Evolutionary conservation across 2,329 filamentous ascomycete genomes (phyloP).

Genomic region (Calonectria crousiana): DNA sequence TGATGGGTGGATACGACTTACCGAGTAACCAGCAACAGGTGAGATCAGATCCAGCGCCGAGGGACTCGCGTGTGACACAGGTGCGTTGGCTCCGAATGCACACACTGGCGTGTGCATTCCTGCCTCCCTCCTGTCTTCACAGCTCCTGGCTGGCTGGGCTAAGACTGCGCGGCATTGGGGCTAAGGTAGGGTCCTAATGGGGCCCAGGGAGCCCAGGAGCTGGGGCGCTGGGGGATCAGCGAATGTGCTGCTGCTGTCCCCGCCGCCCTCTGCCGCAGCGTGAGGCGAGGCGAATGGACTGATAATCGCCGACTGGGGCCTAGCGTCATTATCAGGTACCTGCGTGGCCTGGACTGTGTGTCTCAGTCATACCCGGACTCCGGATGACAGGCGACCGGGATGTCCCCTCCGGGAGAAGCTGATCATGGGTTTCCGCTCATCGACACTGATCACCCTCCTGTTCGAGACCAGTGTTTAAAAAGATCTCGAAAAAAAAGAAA

Average conservation of each 20-base stretch:
- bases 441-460: background rate
- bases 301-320: background rate
- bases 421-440: background rate
- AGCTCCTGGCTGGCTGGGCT: conserved; percentile 23
- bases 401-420: background rate
- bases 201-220: conserved; percentile 25
- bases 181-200: conserved; percentile 13
- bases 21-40: conserved; percentile 31
- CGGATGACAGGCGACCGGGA: conserved; percentile 32
- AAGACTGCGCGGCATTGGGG: conserved; percentile 4
- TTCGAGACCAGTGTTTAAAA: background rate
- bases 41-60: conserved; percentile 29
- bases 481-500: background rate
- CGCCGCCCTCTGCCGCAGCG: conserved; percentile 1
- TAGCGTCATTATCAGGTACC: conserved; percentile 28
- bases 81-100: conserved; percentile 35
- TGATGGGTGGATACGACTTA: conserved; percentile 26
- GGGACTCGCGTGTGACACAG: conserved; percentile 30
- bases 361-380: conserved; percentile 31
- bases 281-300: conserved; percentile 6
- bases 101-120: conserved; percentile 28
- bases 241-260: conserved; percentile 3
- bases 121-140: conserved; percentile 20
- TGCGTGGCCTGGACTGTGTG: conserved; percentile 31
- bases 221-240: conserved; percentile 24